These are phyloP conservation scores for Vanrija pseudolonga DNA, from an alignment of 1,284 basidiomycete species.

Conservation along the genomic window DNA sequence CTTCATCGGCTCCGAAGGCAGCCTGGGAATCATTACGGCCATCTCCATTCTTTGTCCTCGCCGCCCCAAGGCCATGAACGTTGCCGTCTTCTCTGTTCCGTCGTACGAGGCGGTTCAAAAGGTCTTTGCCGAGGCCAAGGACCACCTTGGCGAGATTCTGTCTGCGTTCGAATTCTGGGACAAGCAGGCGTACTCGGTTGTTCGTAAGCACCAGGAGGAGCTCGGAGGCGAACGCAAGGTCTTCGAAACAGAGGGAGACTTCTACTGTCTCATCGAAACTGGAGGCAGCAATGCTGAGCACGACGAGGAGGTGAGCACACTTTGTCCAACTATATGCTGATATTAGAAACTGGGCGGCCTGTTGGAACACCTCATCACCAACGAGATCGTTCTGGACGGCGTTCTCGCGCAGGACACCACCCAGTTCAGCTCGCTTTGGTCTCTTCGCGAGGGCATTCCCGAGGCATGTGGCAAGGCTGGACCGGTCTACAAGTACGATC, in stretches of 20 bases:
- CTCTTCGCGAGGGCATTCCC: conserved; percentile 87
- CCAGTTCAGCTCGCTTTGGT: conserved; percentile 88
- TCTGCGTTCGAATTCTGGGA: conserved; percentile 99
- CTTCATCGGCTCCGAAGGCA: conserved; percentile 97
- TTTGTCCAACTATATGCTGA: neutral
- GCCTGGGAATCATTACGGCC: conserved; percentile 90
- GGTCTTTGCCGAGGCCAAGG: conserved; percentile 56
- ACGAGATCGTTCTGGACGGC: conserved; percentile 81
- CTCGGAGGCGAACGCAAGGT: conserved; percentile 45
- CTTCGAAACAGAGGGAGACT: conserved; percentile 67
- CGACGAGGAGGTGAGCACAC: conserved; percentile 73
- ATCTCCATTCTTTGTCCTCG: conserved; percentile 94
- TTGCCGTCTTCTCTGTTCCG: conserved; percentile 57
- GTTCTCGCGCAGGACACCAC: conserved; percentile 88
- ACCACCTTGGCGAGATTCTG: conserved; percentile 87
- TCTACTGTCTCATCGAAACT: conserved; percentile 90
- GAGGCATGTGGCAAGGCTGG: conserved; percentile 94
- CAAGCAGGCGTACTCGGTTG: conserved; percentile 73
- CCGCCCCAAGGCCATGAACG: conserved; percentile 63
- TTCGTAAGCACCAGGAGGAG: conserved; percentile 50
- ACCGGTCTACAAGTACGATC: conserved; percentile 96
- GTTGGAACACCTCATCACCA: conserved; percentile 73
- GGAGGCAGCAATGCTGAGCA: conserved; percentile 91
- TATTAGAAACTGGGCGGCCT: conserved; percentile 73
- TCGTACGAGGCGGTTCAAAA: conserved; percentile 56